These are phyloP conservation scores for Ophiostoma novo-ulmi DNA, from an alignment of 2,329 filamentous ascomycete species.

Conservation along the genomic window DNA sequence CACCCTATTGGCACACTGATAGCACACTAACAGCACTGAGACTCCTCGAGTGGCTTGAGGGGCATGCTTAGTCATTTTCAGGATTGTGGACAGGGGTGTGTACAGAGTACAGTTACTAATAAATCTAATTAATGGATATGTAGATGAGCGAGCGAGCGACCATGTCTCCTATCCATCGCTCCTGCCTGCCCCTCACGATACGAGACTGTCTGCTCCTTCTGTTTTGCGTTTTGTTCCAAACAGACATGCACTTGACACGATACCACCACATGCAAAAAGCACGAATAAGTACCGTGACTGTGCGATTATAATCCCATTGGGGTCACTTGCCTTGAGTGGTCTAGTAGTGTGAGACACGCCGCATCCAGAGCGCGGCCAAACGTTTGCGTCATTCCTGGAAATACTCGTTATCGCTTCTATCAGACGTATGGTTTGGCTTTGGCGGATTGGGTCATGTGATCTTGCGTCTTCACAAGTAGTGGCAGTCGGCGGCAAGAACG, in stretches of 20 bases:
- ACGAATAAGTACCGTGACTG: background rate
- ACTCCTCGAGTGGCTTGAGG: background rate
- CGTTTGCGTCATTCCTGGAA: conserved; percentile 17
- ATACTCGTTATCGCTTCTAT: background rate
- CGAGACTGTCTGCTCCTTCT: background rate
- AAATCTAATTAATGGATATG: background rate
- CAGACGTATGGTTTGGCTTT: background rate
- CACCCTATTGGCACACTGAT: background rate
- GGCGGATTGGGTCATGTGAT: conserved; percentile 13
- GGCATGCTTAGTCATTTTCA: conserved; percentile 1
- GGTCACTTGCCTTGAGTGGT: background rate
- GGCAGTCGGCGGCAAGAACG: conserved; percentile 20
- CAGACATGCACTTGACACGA: background rate
- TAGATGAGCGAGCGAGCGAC: background rate
- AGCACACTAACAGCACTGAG: background rate
- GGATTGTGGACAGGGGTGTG: background rate
- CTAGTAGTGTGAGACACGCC: background rate
- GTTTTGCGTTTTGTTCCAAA: background rate
- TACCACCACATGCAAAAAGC: background rate
- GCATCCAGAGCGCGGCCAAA: background rate
- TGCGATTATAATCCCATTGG: background rate
- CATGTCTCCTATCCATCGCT: background rate
- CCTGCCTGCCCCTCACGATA: conserved; percentile 6
- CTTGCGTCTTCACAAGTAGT: conserved; percentile 16
- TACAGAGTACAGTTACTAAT: background rate